Evolutionary conservation across 225 moss, liverwort and hornwort species (phyloP), one percentile per base, ranked within the genome.

Genomic region (Marchantia polymorpha): DNA sequence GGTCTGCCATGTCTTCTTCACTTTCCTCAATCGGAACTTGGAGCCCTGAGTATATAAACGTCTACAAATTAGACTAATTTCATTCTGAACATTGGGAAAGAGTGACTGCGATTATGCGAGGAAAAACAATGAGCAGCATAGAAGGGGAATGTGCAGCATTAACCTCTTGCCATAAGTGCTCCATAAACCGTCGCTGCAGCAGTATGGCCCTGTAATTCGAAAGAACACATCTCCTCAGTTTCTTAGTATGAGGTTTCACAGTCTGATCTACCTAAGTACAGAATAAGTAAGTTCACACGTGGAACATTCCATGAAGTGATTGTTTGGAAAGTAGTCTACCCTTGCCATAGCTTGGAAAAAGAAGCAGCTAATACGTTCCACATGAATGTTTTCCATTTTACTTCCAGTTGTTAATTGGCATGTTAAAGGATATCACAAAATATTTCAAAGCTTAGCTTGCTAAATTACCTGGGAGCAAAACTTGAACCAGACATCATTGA

Each of bases 171-270:
- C 60, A 90, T 55, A 48, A 94, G 90, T 70, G 96, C 90, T 58
- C 88, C 96, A 80, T 91, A 96, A 31, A 91, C 95, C 48, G 93
- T 96, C 58, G 96, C 90, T 68, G 93, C 92, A 77, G 93, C 90
- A 67, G 86, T 84, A 74, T 87, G 79, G 56, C 95, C 95, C 92
- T 95, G 87, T 61, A 52, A 82, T 80, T 71, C 66, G 12, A 80
- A 59, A 53, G 61, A 13, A 54, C 51, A 54, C 22, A 20, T 55
- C 22, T 30, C 25, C 53, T 12, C 73, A 49, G 55, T 69, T 20
- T 66, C 29, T 66, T 30, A 11, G 26, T 63, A 7, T 29, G 27
- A 26, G n/a, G 11, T 66, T 11, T 66, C 66, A 66, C 17, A 2
- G 30, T 2, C 26, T 66, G 26, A 66, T 14, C 20, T 22, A 39